Evolutionary conservation across 1,284 basidiomycete species (phyloP).

Genomic region (Xanthoconium separans): DNA sequence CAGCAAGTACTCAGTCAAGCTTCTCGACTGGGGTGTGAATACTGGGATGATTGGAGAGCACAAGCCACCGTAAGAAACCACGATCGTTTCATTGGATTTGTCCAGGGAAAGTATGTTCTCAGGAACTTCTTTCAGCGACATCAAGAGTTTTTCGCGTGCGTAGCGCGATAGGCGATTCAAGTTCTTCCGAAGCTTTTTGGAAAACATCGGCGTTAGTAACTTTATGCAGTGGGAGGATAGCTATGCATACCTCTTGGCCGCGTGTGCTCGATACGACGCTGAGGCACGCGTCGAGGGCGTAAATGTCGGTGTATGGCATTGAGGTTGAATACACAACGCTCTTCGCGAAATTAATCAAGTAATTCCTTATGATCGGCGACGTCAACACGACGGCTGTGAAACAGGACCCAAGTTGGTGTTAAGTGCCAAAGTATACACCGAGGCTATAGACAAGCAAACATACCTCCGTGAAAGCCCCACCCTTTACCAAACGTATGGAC

Average conservation of each 20-base stretch:
- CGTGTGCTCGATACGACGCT: neutral
- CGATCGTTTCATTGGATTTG: neutral
- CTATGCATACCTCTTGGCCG: neutral
- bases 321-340: neutral
- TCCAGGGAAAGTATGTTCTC: conserved; percentile 8
- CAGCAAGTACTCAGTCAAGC: conserved; percentile 8
- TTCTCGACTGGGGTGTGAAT: conserved; percentile 10
- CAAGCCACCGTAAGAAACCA: neutral
- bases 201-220: neutral
- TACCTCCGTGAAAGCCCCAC: neutral
- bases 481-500: neutral
- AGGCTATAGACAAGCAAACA: neutral
- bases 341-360: neutral
- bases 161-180: conserved; percentile 8
- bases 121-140: conserved; percentile 7
- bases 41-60: conserved; percentile 23
- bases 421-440: neutral
- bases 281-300: neutral
- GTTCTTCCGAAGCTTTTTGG: conserved; percentile 15
- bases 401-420: neutral
- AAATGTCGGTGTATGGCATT: conserved; percentile 1
- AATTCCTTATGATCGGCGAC: neutral
- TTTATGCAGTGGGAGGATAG: neutral
- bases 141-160: conserved; percentile 6
- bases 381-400: neutral